phyloP scores from a whole-genome alignment of 2,329 filamentous ascomycete genomes.

The Alternaria longipes region DNA sequence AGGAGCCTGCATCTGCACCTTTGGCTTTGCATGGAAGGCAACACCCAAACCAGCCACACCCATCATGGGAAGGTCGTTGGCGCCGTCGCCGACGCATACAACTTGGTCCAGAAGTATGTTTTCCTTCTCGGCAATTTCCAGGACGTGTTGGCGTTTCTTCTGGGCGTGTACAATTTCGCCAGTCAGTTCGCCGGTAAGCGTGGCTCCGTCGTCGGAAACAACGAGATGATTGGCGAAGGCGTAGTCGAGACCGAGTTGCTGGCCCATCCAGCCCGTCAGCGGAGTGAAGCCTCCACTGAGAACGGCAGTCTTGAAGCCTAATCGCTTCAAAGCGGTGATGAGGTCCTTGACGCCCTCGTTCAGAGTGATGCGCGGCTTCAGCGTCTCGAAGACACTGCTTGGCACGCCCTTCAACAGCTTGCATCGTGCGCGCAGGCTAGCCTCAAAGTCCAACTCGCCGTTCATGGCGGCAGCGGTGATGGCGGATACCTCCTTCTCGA shows the following conservation, averaged over 20 bases:
- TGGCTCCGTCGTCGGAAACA: constrained; percentile 62
- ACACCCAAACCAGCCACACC: constrained; percentile 77
- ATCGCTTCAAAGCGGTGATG: constrained; percentile 74
- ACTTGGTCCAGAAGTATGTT: constrained; percentile 71
- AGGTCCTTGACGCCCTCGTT: constrained; percentile 82
- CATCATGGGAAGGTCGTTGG: constrained; percentile 86
- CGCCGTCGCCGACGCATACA: constrained; percentile 81
- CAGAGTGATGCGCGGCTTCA: constrained; percentile 79
- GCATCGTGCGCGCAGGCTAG: constrained; percentile 82
- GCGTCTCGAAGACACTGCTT: constrained; percentile 77
- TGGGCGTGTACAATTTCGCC: constrained; percentile 79
- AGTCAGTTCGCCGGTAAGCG: constrained; percentile 75
- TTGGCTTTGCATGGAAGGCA: constrained; percentile 84
- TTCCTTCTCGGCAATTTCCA: constrained; percentile 75
- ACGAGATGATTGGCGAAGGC: constrained; percentile 87
- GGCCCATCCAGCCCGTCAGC: constrained; percentile 85
- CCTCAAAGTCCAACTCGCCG: constrained; percentile 91
- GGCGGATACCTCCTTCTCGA: constrained; percentile 81
- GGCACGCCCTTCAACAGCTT: constrained; percentile 82
- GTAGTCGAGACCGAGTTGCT: constrained; percentile 83
- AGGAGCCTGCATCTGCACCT: constrained; percentile 79
- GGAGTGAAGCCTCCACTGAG: constrained; percentile 92
- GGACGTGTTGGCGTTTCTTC: constrained; percentile 75
- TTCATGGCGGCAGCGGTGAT: constrained; percentile 97
- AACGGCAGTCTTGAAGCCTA: constrained; percentile 89